Percentiles rank a stretch among this genome's conserved stretches.
Evolutionary conservation across 495 filamentous ascomycete species (phyloP).

Genomic region (Apiosordaria backusii): DNA sequence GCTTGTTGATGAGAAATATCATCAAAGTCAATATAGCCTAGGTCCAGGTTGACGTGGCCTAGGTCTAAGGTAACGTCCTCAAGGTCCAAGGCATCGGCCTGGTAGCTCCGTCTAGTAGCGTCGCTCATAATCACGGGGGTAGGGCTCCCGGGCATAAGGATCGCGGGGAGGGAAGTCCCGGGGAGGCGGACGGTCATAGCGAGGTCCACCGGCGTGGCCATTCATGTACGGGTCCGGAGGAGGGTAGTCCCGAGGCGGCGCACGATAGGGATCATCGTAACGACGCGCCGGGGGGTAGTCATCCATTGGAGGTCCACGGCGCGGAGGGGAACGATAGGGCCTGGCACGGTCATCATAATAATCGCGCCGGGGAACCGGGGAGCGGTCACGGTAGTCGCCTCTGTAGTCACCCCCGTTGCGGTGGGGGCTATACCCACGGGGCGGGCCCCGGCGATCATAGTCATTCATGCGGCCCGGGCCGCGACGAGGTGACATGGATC

Average conservation of each 20-base stretch:
- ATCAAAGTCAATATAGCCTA: neutral
- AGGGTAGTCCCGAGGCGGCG: slow-evolving; percentile 49
- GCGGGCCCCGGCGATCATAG: slow-evolving; percentile 73
- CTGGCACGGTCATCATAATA: slow-evolving; percentile 80
- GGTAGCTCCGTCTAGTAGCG: slow-evolving; percentile 33
- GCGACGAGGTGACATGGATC: slow-evolving; percentile 62
- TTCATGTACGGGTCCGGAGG: slow-evolving; percentile 65
- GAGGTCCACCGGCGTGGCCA: slow-evolving; percentile 42
- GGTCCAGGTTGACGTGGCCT: neutral
- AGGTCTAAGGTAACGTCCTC: neutral
- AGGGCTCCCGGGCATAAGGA: slow-evolving; percentile 47
- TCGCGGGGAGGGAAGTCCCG: slow-evolving; percentile 52
- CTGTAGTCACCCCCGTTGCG: slow-evolving; percentile 44
- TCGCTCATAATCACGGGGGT: slow-evolving; percentile 47
- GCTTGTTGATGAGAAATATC: neutral
- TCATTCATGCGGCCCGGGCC: slow-evolving; percentile 64
- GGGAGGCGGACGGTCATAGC: slow-evolving; percentile 57
- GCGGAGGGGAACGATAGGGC: slow-evolving; percentile 68
- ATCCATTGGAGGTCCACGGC: slow-evolving; percentile 65
- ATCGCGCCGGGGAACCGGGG: slow-evolving; percentile 61
- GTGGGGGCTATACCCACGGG: slow-evolving; percentile 75
- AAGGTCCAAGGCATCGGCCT: neutral
- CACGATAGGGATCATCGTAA: slow-evolving; percentile 61
- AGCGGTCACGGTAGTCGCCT: slow-evolving; percentile 82
- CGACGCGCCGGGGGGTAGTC: slow-evolving; percentile 64